Evolutionary conservation across 345 rosid species (phyloP).

Genomic region (Xanthoceras sorbifolium): DNA sequence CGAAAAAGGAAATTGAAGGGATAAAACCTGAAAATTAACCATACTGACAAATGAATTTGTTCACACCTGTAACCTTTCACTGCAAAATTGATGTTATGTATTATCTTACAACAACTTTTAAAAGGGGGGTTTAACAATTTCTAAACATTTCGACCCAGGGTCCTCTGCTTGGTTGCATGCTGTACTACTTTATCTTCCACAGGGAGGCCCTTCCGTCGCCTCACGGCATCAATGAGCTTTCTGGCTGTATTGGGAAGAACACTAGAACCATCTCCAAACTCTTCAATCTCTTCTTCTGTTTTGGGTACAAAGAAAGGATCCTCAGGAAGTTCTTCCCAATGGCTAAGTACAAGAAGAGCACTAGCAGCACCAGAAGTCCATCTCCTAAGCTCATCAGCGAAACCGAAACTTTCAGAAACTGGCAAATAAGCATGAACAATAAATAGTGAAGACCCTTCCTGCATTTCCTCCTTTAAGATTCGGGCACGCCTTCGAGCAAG

Average conservation of each 20-base stretch:
- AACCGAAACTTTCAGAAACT: constrained; percentile 86
- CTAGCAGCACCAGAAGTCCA: constrained; percentile 89
- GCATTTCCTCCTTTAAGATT: constrained; percentile 93
- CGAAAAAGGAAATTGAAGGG: neutral
- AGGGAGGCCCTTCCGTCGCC: constrained; percentile 78
- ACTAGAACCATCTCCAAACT: constrained; percentile 89
- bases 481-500: constrained; percentile 75
- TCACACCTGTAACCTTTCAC: neutral
- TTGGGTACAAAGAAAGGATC: constrained; percentile 91
- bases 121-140: constrained; percentile 1
- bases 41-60: neutral
- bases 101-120: neutral
- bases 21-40: neutral
- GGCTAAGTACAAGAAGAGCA: constrained; percentile 85
- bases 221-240: constrained; percentile 74
- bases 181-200: constrained; percentile 91
- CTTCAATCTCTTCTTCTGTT: constrained; percentile 87
- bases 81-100: neutral
- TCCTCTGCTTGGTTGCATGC: constrained; percentile 85
- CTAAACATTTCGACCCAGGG: constrained; percentile 75
- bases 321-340: constrained; percentile 83
- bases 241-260: constrained; percentile 81
- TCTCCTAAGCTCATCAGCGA: constrained; percentile 81
- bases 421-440: constrained; percentile 83
- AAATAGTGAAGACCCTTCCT: constrained; percentile 80